Percentiles rank a stretch among this genome's conserved stretches.
Conservation (phyloP, 305 asterid species). For the Salvia sclarea region DNA sequence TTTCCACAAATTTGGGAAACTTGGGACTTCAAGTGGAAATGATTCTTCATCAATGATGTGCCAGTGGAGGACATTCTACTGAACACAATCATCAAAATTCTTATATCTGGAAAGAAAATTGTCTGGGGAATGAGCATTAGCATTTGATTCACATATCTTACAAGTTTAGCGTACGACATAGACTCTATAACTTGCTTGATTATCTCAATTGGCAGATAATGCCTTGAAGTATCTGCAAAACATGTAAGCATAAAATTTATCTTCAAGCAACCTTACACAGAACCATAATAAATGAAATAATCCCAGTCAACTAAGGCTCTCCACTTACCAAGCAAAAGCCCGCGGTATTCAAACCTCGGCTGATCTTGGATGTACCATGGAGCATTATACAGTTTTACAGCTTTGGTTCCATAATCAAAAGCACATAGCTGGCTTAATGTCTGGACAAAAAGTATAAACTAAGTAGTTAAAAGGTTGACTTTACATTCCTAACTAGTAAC, state of each 20-base stretch:
- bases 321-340: conserved; percentile 73
- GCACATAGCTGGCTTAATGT: conserved; percentile 85
- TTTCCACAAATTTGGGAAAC: conserved; percentile 86
- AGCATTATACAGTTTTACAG: conserved; percentile 63
- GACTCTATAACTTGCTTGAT: conserved; percentile 91
- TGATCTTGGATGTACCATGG: conserved; percentile 93
- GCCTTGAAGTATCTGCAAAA: conserved; percentile 89
- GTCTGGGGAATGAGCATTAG: conserved; percentile 27
- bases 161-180: conserved; percentile 94
- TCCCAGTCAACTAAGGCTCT: conserved; percentile 26
- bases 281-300: conserved; percentile 18
- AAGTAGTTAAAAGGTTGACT: conserved; percentile 28
- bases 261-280: conserved; percentile 17
- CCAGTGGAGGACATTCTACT: conserved; percentile 96
- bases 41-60: conserved; percentile 96
- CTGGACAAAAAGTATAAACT: conserved; percentile 45
- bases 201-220: conserved; percentile 69
- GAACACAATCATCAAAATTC: conserved; percentile 47
- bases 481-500: conserved; percentile 2
- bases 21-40: conserved; percentile 92
- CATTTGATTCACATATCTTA: conserved; percentile 48
- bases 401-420: conserved; percentile 75
- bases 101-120: conserved; percentile 16
- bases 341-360: conserved; percentile 85
- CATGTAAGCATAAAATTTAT: conserved; percentile 25